Evolutionary conservation across 2,329 filamentous ascomycete species (phyloP).

Genomic region (Ophiostoma sp.): DNA sequence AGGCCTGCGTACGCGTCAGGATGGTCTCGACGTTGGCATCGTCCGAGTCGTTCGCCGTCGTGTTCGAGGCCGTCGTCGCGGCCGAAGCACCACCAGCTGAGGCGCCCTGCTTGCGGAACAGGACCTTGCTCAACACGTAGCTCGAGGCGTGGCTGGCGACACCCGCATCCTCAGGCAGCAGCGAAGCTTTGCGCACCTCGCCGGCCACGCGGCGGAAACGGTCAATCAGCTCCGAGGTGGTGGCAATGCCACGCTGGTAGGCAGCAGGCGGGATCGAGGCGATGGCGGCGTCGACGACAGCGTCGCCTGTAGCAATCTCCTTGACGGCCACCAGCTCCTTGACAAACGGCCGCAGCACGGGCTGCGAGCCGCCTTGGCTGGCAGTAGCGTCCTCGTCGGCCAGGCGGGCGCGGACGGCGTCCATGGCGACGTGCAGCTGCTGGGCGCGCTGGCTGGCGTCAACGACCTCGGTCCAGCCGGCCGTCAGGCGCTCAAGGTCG

Average conservation of each 20-base stretch:
- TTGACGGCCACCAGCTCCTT: conserved; percentile 92
- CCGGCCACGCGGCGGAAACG: conserved; percentile 89
- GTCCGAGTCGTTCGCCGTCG: conserved; percentile 67
- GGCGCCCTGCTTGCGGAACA: conserved; percentile 92
- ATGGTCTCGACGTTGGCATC: conserved; percentile 93
- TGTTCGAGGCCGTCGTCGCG: neutral
- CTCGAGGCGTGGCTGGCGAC: conserved; percentile 92
- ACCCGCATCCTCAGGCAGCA: conserved; percentile 90
- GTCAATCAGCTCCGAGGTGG: conserved; percentile 83
- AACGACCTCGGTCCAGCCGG: conserved; percentile 86
- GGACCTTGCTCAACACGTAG: conserved; percentile 84
- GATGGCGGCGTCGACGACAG: conserved; percentile 89
- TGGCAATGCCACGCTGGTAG: conserved; percentile 89
- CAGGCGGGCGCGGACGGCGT: conserved; percentile 77
- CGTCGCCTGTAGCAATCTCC: conserved; percentile 80
- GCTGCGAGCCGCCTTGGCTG: conserved; percentile 49
- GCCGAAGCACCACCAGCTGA: conserved; percentile 59
- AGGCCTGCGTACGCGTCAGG: conserved; percentile 81
- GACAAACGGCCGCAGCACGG: conserved; percentile 80
- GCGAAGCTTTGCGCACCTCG: conserved; percentile 90
- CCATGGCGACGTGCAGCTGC: conserved; percentile 92
- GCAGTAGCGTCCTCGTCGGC: conserved; percentile 21
- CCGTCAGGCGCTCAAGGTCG: conserved; percentile 83
- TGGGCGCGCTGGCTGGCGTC: conserved; percentile 91
- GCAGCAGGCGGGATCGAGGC: conserved; percentile 92